Conservation (phyloP, 495 filamentous ascomycete genomes). For the Monascus purpureus region DNA sequence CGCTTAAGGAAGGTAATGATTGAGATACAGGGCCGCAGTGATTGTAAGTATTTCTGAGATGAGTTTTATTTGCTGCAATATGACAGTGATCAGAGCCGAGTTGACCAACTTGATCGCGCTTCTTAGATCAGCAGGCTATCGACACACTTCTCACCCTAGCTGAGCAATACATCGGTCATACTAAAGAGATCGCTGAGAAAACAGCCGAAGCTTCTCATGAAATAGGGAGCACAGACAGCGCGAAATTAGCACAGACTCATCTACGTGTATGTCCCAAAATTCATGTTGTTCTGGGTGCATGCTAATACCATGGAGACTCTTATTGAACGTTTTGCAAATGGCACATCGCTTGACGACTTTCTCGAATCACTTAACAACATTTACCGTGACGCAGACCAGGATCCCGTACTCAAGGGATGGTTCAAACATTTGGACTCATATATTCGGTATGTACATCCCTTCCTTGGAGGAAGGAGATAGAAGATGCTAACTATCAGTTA, state of each 20-base stretch:
- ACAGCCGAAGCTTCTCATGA: slow-evolving; percentile 53
- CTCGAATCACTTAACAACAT: slow-evolving; percentile 76
- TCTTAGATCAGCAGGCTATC: slow-evolving; percentile 64
- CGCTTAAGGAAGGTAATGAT: slow-evolving; percentile 96
- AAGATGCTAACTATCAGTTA: slow-evolving; percentile 7
- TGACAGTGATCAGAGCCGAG: no score
- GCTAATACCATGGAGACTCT: slow-evolving; percentile 51
- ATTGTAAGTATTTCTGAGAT: slow-evolving; percentile 42
- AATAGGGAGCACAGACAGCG: slow-evolving; percentile 42
- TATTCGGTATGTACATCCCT: slow-evolving; percentile 37
- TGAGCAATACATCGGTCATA: slow-evolving; percentile 72
- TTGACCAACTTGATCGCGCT: no score
- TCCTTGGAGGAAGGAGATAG: not conserved
- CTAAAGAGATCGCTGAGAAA: slow-evolving; percentile 47
- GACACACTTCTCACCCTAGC: slow-evolving; percentile 71
- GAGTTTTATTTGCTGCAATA: no score
- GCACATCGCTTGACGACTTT: slow-evolving; percentile 74
- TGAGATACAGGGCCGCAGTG: slow-evolving; percentile 85
- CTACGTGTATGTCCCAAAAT: slow-evolving; percentile 45
- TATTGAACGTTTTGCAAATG: slow-evolving; percentile 91
- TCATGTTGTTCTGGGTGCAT: slow-evolving; percentile 5
- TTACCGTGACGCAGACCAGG: slow-evolving; percentile 81
- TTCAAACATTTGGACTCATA: slow-evolving; percentile 68
- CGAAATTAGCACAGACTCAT: slow-evolving; percentile 59
- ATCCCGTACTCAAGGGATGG: slow-evolving; percentile 80